phyloP scores from a whole-genome alignment of 331 rosid genomes.

The Spiraea crenata region DNA sequence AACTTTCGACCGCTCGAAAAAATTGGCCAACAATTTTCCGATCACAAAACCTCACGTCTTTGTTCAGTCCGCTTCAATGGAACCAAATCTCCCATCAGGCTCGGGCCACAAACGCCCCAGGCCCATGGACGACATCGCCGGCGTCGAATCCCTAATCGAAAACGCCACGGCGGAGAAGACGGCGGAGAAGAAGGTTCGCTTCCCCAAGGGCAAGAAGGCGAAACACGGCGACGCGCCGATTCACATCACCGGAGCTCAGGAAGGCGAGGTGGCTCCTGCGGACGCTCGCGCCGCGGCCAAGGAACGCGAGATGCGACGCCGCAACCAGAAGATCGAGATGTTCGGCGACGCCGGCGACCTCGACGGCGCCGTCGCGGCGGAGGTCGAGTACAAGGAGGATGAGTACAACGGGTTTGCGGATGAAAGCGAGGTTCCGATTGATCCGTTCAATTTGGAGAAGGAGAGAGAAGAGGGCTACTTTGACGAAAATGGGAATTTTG shows the following conservation, averaged over 20 bases:
- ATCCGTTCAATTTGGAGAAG: conserved; percentile 80
- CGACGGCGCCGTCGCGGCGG: conserved; percentile 48
- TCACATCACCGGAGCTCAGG: conserved; percentile 31
- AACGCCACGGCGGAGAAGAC: too few species aligned
- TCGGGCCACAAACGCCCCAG: too few species aligned
- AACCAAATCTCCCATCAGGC: too few species aligned
- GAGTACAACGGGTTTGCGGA: conserved; percentile 60
- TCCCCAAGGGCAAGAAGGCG: conserved; percentile 44
- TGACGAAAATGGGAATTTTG: conserved; percentile 75
- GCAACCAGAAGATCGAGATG: conserved; percentile 50
- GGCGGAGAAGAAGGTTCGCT: too few species aligned
- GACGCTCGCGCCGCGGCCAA: conserved; percentile 64
- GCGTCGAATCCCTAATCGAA: too few species aligned
- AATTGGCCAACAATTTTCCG: too few species aligned
- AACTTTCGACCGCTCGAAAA: too few species aligned
- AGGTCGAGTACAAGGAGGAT: conserved; percentile 56
- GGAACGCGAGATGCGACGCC: conserved; percentile 61
- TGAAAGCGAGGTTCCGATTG: conserved; percentile 72
- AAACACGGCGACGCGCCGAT: conserved; percentile 46
- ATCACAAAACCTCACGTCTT: too few species aligned
- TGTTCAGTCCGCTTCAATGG: too few species aligned
- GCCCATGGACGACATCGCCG: too few species aligned
- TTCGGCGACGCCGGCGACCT: conserved; percentile 43
- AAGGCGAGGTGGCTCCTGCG: conserved; percentile 27
- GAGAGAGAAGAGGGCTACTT: conserved; percentile 97